Base-by-base conservation (phyloP, 352 stramenopile species). In the Globisporangium irregulare region DNA sequence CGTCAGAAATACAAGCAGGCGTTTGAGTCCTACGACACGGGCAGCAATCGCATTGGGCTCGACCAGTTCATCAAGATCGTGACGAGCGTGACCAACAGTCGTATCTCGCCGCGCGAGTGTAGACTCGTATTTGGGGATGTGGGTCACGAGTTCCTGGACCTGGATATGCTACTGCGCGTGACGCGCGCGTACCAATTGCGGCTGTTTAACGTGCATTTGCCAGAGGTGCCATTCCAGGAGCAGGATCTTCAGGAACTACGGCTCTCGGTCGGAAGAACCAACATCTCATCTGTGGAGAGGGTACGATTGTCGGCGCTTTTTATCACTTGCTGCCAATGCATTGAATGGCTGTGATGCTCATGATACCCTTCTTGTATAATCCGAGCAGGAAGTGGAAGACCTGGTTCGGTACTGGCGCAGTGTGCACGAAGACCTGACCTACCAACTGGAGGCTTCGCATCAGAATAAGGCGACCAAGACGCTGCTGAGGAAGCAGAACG, bases 11-110 rank as follows among this genome's bases (percentile, higher is more conserved):
- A 91, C 74, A 70, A 67, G 41, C 76, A 86, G 51, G 79, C 79
- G 20, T 87, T 93, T 60, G 68, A 69, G 27, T 55, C 68, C 10
- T 66, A 74, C 27, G 81, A 89, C 62, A 54, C 78, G 4, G 75
- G 78, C 20, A 78, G 78, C 27, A 71, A 80, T 54, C 76, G 72
- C 12, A 87, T 93, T 22, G 85, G 83, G 7, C 70, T 90, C 62
- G 81, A 92, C 14, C 78, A 91, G 69, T 93, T 93, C 56, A 75
- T 79, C 63, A 86, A 90, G 62, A 84, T 93, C 64, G 79, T 92
- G 10, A 89, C 72, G n/a, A 76, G 74, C 20, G 81, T 91, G 27
- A 90, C 82, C 3, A 74, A 74, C 18, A 71, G 78, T 24, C 72
- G 75, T 6, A 69, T 93, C 4, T 78, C 73, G 1, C 60, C 75